These are phyloP conservation scores for Dentiscutata heterogama DNA, from an alignment of 371 early-diverging fungal species.

Conservation along the genomic window DNA sequence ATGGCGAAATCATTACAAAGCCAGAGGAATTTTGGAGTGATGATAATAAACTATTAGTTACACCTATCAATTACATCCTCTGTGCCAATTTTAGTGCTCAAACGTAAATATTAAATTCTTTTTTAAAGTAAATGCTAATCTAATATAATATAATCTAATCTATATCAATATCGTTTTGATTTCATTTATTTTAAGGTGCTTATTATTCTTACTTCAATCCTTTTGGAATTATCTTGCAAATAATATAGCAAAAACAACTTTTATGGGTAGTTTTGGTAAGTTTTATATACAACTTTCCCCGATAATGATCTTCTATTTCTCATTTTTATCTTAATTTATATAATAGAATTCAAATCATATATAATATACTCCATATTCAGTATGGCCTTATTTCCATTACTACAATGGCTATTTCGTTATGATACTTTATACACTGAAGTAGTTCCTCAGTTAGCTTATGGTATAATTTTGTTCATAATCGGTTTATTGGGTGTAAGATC, in stretches of 20 bases:
- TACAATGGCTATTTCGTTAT: slow-evolving; percentile 14
- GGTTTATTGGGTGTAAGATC: slow-evolving; percentile 27
- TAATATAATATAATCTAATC: neutral
- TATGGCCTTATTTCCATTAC: slow-evolving; percentile 20
- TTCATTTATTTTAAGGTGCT: neutral
- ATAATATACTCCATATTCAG: slow-evolving; percentile 41
- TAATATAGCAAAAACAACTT: slow-evolving; percentile 37
- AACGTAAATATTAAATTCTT: slow-evolving; percentile 20
- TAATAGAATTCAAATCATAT: slow-evolving; percentile 43
- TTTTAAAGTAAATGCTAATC: neutral
- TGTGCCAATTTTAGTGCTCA: slow-evolving; percentile 41
- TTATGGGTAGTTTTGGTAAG: slow-evolving; percentile 42
- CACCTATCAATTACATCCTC: slow-evolving; percentile 25
- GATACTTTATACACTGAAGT: slow-evolving; percentile 8
- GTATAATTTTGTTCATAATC: slow-evolving; percentile 18
- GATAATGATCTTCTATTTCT: neutral
- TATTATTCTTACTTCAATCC: slow-evolving; percentile 40
- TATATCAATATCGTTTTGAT: neutral
- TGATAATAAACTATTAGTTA: neutral
- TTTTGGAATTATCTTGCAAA: slow-evolving; percentile 44
- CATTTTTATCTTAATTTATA: neutral
- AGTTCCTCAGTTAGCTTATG: slow-evolving; percentile 29
- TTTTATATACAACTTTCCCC: neutral
- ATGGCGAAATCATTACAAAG: slow-evolving; percentile 16
- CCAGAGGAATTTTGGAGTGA: slow-evolving; percentile 14